These are phyloP conservation scores for Entelexis sorbosivorans DNA, from an alignment of 1,139 yeast species.

Conservation along the genomic window DNA sequence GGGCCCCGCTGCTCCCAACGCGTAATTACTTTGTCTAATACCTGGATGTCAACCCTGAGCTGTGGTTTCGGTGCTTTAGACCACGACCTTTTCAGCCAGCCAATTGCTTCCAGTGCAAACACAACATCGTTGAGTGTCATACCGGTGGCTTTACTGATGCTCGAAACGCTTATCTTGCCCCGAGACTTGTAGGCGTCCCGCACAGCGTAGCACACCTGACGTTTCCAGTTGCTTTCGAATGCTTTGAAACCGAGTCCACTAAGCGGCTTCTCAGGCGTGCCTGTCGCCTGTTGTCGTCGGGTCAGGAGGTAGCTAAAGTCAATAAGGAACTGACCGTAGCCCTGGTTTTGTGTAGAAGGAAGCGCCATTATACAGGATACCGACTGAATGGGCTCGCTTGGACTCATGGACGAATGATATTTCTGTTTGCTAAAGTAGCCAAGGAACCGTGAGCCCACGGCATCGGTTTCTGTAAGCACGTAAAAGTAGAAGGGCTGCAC, in stretches of 20 bases:
- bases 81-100: constrained; percentile 36
- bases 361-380: constrained; percentile 83
- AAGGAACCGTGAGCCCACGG: constrained; percentile 58
- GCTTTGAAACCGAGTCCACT: constrained; percentile 78
- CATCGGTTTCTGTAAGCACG: constrained; percentile 62
- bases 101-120: constrained; percentile 70
- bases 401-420: constrained; percentile 15
- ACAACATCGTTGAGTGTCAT: constrained; percentile 75
- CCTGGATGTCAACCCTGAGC: constrained; percentile 40
- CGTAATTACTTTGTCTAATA: constrained; percentile 28
- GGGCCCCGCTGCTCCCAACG: constrained; percentile 28
- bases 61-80: background rate
- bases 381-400: constrained; percentile 38
- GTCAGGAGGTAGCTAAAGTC: constrained; percentile 79
- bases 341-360: constrained; percentile 79
- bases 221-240: constrained; percentile 79
- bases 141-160: constrained; percentile 60
- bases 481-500: constrained; percentile 92
- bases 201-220: constrained; percentile 45
- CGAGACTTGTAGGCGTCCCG: constrained; percentile 25
- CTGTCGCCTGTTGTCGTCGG: constrained; percentile 61
- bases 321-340: constrained; percentile 79
- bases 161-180: constrained; percentile 39
- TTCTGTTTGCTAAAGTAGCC: constrained; percentile 94
- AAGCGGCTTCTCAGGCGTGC: constrained; percentile 92